Percentiles rank a stretch among this genome's conserved stretches.
Evolutionary conservation across 495 filamentous ascomycete species (phyloP).

Genomic region (Hyaloscypha variabilis): DNA sequence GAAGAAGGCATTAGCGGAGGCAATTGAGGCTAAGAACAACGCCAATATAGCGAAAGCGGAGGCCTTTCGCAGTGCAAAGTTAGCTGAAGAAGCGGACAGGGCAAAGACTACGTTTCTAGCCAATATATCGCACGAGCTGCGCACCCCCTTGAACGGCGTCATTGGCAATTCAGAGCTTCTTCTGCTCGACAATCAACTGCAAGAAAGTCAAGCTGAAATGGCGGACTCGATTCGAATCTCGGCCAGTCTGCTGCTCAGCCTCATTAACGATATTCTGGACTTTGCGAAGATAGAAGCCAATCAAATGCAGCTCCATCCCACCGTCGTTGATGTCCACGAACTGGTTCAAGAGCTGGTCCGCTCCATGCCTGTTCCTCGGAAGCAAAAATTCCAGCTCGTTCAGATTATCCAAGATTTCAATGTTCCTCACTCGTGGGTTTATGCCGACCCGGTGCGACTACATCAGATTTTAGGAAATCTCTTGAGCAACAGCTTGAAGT

Average conservation of each 20-base stretch:
- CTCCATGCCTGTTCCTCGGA: conserved; percentile 73
- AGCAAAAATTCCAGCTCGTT: conserved; percentile 58
- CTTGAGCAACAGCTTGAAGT: conserved; percentile 91
- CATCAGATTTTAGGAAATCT: conserved; percentile 94
- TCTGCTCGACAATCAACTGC: conserved; percentile 67
- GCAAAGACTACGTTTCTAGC: conserved; percentile 92
- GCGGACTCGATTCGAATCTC: conserved; percentile 88
- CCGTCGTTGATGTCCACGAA: conserved; percentile 79
- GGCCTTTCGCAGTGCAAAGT: conserved; percentile 81
- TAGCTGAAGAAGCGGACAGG: conserved; percentile 90
- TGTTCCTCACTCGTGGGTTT: conserved; percentile 73
- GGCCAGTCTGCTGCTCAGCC: conserved; percentile 80
- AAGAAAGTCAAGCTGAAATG: conserved; percentile 81
- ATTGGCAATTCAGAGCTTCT: conserved; percentile 89
- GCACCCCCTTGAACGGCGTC: conserved; percentile 85
- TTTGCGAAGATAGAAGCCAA: conserved; percentile 94
- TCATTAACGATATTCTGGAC: conserved; percentile 94
- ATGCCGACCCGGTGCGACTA: conserved; percentile 84
- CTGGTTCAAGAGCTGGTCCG: conserved; percentile 85
- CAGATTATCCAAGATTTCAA: conserved; percentile 72
- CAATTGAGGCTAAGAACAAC: conserved; percentile 65
- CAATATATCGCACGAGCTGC: conserved; percentile 88
- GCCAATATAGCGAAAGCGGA: conserved; percentile 66
- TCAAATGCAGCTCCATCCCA: conserved; percentile 89
- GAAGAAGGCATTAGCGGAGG: conserved; percentile 74